Percentiles rank a stretch among this genome's conserved stretches.
Evolutionary conservation across 345 rosid species (phyloP).

Genomic region (Rhodomyrtus tomentosa): DNA sequence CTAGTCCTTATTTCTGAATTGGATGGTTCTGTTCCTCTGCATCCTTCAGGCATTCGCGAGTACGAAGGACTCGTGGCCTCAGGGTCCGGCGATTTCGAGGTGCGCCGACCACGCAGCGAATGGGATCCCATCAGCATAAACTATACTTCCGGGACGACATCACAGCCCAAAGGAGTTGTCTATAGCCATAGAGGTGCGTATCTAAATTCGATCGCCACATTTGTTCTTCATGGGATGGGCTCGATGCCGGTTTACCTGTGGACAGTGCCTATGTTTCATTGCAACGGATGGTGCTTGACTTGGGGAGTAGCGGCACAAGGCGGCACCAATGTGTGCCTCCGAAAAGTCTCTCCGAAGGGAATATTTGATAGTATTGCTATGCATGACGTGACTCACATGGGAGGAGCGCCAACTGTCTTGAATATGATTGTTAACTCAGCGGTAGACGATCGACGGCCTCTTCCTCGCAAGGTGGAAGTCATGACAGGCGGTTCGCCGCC

Average conservation of each 20-base stretch:
- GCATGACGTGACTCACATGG: slow-evolving; percentile 73
- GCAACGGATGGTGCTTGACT: slow-evolving; percentile 79
- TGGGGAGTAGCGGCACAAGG: slow-evolving; percentile 94
- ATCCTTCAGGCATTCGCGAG: not conserved
- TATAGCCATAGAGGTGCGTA: slow-evolving; percentile 84
- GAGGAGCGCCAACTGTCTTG: slow-evolving; percentile 75
- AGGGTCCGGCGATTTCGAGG: slow-evolving; percentile 30
- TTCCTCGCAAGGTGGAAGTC: slow-evolving; percentile 42
- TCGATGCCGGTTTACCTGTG: slow-evolving; percentile 57
- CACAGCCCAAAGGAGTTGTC: slow-evolving; percentile 81
- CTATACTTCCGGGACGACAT: slow-evolving; percentile 86
- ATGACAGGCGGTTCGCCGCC: slow-evolving; percentile 71
- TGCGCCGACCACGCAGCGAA: slow-evolving; percentile 34
- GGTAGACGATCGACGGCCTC: slow-evolving; percentile 14
- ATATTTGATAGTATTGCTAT: slow-evolving; percentile 42
- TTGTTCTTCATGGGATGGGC: slow-evolving; percentile 40
- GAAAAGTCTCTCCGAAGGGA: slow-evolving; percentile 42
- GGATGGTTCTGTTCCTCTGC: not conserved
- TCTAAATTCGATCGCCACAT: slow-evolving; percentile 54
- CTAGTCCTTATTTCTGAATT: slow-evolving; percentile 39
- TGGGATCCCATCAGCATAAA: slow-evolving; percentile 82
- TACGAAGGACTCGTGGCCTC: slow-evolving; percentile 44
- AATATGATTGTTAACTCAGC: slow-evolving; percentile 68
- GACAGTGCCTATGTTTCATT: slow-evolving; percentile 95
- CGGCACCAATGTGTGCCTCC: slow-evolving; percentile 63